Base-by-base conservation (phyloP, 768 basidiomycete genomes). In the Leccinum boreale region DNA sequence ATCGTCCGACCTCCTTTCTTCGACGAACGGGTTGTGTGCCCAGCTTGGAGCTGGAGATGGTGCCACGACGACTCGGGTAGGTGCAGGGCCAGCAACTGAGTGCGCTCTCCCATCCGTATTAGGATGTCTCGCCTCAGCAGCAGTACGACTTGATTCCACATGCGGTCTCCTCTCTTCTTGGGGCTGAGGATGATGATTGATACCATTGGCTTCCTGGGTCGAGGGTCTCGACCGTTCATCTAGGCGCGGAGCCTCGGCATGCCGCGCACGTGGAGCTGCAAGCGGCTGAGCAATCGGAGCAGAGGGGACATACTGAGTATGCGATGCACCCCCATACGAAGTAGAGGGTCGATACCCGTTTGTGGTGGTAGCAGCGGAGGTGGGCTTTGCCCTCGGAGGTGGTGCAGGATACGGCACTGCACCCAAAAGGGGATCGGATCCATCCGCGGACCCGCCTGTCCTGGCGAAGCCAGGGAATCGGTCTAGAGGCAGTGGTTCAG, bases 401-500 rank as follows among this genome's bases (percentile, higher is more conserved):
- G 66, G 71, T 21, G 70, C 55, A 31, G 70, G 71, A 36, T 69
- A 73, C 2, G 70, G 68, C 12, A 64, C 61, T 15, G 63, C 61
- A 2, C 59, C 51, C 19, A 66, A 50, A 42, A 66, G 66, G 1
- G 59, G 58, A 53, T 72, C 70, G 2, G 56, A 10, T 1, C 59
- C 50, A 26, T 68, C 66, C 44, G 56, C 57, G 51, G 59, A 50
- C 6, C 67, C 69, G 15, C 65, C 70, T 9, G 73, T 67, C 58
- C 76, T 74, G 17, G 74, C 71, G 52, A 80, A 77, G 11, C 74
- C 52, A 11, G 80, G 78, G 19, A 81, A 71, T 42, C 74, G 72
- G 24, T 80, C 78, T 10, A 78, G 69, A 9, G 79, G 74, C 7
- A 84, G 67, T 3, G 81, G 83, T 55, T 80, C 77, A 12, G 84